These are phyloP conservation scores for Russula emetica DNA, from an alignment of 768 basidiomycete species.

Conservation along the genomic window DNA sequence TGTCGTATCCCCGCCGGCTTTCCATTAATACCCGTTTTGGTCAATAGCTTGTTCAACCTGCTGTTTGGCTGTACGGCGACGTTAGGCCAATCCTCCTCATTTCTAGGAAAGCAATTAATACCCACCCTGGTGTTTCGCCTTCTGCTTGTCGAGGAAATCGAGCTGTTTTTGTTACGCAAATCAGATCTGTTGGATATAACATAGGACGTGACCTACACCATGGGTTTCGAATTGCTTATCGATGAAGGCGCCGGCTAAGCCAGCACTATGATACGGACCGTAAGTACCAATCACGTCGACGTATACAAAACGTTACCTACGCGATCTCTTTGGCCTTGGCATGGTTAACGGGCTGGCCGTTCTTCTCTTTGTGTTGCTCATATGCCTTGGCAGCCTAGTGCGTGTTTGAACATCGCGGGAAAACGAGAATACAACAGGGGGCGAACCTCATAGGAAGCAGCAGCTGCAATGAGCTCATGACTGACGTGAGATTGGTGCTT, in stretches of 20 bases:
- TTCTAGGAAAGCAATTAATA: not conserved
- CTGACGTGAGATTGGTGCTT: slow-evolving; percentile 50
- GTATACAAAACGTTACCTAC: not conserved
- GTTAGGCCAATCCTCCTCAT: not conserved
- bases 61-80: not conserved
- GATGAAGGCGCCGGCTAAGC: slow-evolving; percentile 50
- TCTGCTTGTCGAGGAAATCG: slow-evolving; percentile 45
- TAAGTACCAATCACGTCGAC: slow-evolving; percentile 7
- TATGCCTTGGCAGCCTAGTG: too few species aligned
- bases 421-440: not conserved
- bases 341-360: too few species aligned
- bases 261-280: slow-evolving; percentile 45
- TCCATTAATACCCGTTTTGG: not conserved
- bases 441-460: slow-evolving; percentile 59
- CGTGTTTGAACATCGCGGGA: not conserved
- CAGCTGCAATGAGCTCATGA: slow-evolving; percentile 64
- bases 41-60: not conserved
- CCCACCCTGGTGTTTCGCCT: slow-evolving; percentile 41
- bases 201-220: slow-evolving; percentile 37
- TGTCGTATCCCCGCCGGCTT: not conserved
- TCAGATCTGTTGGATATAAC: not conserved
- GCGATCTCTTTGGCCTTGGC: too few species aligned
- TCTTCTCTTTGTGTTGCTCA: too few species aligned
- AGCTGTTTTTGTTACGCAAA: slow-evolving; percentile 32
- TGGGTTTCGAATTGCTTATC: slow-evolving; percentile 57